These are phyloP conservation scores for Moringa oleifera DNA, from an alignment of 345 rosid species.

Conservation along the genomic window DNA sequence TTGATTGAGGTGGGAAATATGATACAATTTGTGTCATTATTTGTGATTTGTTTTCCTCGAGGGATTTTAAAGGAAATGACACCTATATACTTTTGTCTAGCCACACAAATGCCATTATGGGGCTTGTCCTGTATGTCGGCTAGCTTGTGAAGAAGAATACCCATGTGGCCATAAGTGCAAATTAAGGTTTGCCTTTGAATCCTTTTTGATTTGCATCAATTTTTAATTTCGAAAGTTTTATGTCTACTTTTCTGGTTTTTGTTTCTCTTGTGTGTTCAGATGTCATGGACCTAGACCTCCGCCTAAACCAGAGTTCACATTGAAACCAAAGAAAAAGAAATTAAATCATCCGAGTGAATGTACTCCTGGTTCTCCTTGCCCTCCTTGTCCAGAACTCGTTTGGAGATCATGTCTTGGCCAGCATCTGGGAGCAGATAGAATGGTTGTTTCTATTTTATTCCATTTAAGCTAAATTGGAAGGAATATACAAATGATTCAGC, in stretches of 20 bases:
- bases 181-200: conserved; percentile 45
- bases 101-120: conserved; percentile 93
- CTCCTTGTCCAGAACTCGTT: conserved; percentile 83
- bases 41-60: conserved; percentile 4
- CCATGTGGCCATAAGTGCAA: conserved; percentile 83
- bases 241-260: conserved; percentile 15
- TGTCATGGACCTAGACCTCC: conserved; percentile 93
- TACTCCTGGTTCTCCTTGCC: conserved; percentile 83
- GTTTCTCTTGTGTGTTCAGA: conserved; percentile 30
- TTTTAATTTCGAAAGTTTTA: background rate
- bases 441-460: conserved; percentile 40
- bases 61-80: background rate
- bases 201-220: background rate
- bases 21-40: background rate
- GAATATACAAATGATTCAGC: background rate
- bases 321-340: conserved; percentile 84
- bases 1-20: background rate
- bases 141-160: conserved; percentile 77
- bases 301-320: conserved; percentile 70
- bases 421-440: conserved; percentile 80
- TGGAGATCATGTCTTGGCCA: conserved; percentile 85
- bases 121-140: conserved; percentile 77
- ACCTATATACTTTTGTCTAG: conserved; percentile 34
- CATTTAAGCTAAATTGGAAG: conserved; percentile 7
- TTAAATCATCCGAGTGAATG: conserved; percentile 39